Base-by-base conservation (phyloP, 2,329 filamentous ascomycete genomes). In the Ploettnerulaceae sp. region DNA sequence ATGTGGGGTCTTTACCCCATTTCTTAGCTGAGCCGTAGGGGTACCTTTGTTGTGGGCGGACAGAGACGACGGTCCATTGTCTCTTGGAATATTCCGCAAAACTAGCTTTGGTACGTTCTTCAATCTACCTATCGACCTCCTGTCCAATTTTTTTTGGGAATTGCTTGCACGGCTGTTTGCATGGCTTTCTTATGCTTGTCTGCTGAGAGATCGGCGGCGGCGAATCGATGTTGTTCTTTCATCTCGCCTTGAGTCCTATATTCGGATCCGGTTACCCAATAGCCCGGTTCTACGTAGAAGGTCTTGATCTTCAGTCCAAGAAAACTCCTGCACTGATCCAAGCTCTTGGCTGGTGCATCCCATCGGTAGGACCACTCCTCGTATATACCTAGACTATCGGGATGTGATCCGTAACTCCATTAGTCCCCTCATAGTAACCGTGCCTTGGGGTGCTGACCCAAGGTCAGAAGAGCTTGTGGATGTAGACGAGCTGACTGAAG, bases 321-420 rank as follows among this genome's bases (percentile, higher is more conserved):
- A 24, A 54, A 47, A 4, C 46, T 36, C 33, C 33, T 28, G 35
- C 37, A 45, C 12, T 25, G 32, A 17, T 45, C 37, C 7, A 47
- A 9, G 4, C 34, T 46, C 17, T 28, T 40, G 31, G 33, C 29
- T 11, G 38, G 48, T 15, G 28, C 34, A 14, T 45, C 28, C 45
- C 46, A 51, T 18, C 42, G 31, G 11, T 51, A 43, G 8, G 38
- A 14, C 48, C 51, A 54, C 40, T 54, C 51, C 24, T 51, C 51
- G 28, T 54, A 54, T 9, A 51, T 31, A 21, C 44, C 46, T 4
- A 38, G 34, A 12, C n/a, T 43, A n/a, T 44, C 32, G 2, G 28
- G 6, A 9, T 39, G 21, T 28, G 38, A 47, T 21, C 49, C 47
- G 18, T 12, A n/a, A 1, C 14, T 11, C n/a, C n/a, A n/a, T n/a